These are phyloP conservation scores for Mucor saturninus DNA, from an alignment of 371 early-diverging fungal species.

Conservation along the genomic window DNA sequence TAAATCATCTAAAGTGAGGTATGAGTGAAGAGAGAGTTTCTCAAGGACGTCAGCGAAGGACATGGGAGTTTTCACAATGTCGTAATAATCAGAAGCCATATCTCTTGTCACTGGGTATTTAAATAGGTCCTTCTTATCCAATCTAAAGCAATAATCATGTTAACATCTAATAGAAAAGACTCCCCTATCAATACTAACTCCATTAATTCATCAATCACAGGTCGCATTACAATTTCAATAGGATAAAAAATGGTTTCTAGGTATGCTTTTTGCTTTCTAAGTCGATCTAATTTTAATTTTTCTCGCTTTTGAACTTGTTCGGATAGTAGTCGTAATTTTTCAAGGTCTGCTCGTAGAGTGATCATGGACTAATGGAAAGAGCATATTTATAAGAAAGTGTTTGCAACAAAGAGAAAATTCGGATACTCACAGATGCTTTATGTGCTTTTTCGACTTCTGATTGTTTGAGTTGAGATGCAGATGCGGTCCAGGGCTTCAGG, in stretches of 20 bases:
- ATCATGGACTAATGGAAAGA: constrained; percentile 39
- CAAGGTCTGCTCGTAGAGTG: constrained; percentile 82
- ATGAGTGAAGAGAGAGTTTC: constrained; percentile 47
- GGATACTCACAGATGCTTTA: constrained; percentile 54
- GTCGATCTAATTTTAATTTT: constrained; percentile 74
- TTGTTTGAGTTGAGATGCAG: constrained; percentile 79
- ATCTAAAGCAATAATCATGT: neutral
- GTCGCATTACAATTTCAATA: constrained; percentile 64
- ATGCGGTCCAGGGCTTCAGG: constrained; percentile 90
- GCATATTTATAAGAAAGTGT: neutral
- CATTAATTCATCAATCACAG: constrained; percentile 68
- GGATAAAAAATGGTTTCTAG: constrained; percentile 77
- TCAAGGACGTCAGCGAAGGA: constrained; percentile 58
- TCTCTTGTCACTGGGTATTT: constrained; percentile 75
- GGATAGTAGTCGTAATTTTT: constrained; percentile 82
- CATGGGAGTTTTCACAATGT: constrained; percentile 68
- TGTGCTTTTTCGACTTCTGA: constrained; percentile 79
- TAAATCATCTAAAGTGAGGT: constrained; percentile 45
- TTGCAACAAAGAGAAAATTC: neutral
- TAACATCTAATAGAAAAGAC: neutral
- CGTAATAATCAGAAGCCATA: constrained; percentile 83
- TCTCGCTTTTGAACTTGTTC: constrained; percentile 92
- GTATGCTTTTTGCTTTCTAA: constrained; percentile 67
- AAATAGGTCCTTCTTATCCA: constrained; percentile 57
- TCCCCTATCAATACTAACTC: constrained; percentile 46